A percentile compares a stretch with the other conserved stretches of the same genome.
Conservation (phyloP, 306 rosid species). For the Glycine latifolia region DNA sequence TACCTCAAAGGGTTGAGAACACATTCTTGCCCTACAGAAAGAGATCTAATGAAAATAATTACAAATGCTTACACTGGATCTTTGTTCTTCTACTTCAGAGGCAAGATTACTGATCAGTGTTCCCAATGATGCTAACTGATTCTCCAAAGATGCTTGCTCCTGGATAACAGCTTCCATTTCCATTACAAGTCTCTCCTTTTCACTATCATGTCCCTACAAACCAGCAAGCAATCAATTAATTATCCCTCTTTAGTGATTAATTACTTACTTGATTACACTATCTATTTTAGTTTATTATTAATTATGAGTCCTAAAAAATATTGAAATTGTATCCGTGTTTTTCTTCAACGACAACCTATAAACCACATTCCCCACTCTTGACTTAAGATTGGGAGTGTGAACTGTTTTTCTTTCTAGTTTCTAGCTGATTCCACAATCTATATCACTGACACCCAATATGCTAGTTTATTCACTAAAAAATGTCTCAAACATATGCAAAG, state of each 20-base stretch:
- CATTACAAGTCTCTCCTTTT: conserved; percentile 91
- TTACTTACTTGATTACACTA: not conserved
- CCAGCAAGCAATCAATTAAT: conserved; percentile 42
- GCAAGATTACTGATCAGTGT: conserved; percentile 61
- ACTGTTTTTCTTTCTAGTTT: conserved; percentile 10
- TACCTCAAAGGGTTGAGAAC: conserved; percentile 46
- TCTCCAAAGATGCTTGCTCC: conserved; percentile 77
- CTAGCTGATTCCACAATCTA: conserved; percentile 26
- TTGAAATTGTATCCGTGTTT: conserved; percentile 27
- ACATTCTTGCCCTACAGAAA: conserved; percentile 32
- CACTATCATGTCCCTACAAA: conserved; percentile 89
- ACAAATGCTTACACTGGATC: conserved; percentile 56
- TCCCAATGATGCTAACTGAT: conserved; percentile 68
- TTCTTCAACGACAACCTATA: conserved; percentile 19
- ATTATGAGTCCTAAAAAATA: conserved; percentile 1
- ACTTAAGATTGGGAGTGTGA: not conserved
- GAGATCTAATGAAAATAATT: conserved; percentile 31
- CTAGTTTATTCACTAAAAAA: conserved; percentile 3
- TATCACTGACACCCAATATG: not conserved
- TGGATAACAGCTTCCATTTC: conserved; percentile 88
- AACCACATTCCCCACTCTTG: not conserved
- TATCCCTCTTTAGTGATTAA: conserved; percentile 23
- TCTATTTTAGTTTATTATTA: conserved; percentile 7
- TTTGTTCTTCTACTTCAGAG: conserved; percentile 78
- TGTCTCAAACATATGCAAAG: not conserved